These are phyloP conservation scores for Protea cynaroides DNA, from an alignment of 164 flowering plant species.

Conservation along the genomic window DNA sequence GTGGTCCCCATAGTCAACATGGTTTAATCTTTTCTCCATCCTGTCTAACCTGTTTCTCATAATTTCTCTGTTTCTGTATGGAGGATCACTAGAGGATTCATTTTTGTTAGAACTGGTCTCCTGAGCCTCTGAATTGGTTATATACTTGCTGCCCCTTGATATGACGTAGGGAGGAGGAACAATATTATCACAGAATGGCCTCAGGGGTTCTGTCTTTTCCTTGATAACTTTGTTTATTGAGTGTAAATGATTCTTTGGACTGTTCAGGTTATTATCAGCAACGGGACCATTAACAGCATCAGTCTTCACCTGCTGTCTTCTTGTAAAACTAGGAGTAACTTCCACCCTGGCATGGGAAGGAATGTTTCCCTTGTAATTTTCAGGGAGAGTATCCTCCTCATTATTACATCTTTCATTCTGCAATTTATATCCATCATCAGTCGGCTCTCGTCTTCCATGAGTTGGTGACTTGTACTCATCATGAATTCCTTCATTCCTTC, in stretches of 20 bases:
- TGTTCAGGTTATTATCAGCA: slow-evolving; percentile 11
- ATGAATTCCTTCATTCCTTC: not conserved
- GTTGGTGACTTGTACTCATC: slow-evolving; percentile 1
- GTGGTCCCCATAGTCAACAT: slow-evolving; percentile 15
- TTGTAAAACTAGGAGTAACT: not conserved
- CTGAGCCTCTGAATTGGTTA: slow-evolving; percentile 8
- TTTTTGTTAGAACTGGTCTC: slow-evolving; percentile 12
- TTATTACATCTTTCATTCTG: not conserved
- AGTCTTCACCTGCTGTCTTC: slow-evolving; percentile 3
- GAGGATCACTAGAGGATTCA: slow-evolving; percentile 17
- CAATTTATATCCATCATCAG: slow-evolving; percentile 1
- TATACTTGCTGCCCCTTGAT: slow-evolving; percentile 28
- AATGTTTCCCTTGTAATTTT: slow-evolving; percentile 14
- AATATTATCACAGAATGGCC: slow-evolving; percentile 21
- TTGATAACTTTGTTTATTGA: slow-evolving; percentile 20
- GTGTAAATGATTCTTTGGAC: slow-evolving; percentile 4
- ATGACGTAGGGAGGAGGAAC: slow-evolving; percentile 35
- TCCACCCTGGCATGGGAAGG: slow-evolving; percentile 18
- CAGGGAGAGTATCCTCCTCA: slow-evolving; percentile 11
- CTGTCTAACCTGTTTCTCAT: slow-evolving; percentile 16
- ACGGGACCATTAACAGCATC: slow-evolving; percentile 5
- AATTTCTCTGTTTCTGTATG: slow-evolving; percentile 7
- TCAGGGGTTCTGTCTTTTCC: slow-evolving; percentile 24
- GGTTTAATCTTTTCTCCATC: slow-evolving; percentile 9
- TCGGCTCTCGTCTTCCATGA: not conserved